Evolutionary conservation across 2,329 filamentous ascomycete species (phyloP).

Genomic region (Calonectria pteridis): DNA sequence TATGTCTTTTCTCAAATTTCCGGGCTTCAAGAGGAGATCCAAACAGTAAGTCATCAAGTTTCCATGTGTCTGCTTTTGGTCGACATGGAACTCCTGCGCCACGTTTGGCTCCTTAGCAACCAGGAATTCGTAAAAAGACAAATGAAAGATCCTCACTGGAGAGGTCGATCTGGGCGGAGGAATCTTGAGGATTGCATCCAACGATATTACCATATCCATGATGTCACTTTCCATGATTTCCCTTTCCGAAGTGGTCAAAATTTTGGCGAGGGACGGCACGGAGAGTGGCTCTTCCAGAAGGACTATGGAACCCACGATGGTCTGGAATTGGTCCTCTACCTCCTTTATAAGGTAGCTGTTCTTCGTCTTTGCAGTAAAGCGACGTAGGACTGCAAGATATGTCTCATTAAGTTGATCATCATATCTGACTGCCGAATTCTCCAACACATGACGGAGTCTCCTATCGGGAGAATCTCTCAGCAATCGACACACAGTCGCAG

Average conservation of each 20-base stretch:
- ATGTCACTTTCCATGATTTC: too few relatives aligned
- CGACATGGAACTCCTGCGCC: conserved; percentile 43
- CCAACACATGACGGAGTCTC: conserved; percentile 28
- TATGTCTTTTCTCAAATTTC: not conserved
- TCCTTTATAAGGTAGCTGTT: not conserved
- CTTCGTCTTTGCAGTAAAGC: not conserved
- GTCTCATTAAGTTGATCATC: conserved; percentile 22
- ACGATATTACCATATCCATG: conserved; percentile 37
- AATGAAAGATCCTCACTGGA: conserved; percentile 50
- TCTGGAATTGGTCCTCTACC: conserved; percentile 32
- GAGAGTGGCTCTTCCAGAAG: conserved; percentile 49
- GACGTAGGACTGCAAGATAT: conserved; percentile 22
- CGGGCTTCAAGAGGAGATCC: not conserved
- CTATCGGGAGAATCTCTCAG: conserved; percentile 38
- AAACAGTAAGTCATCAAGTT: not conserved
- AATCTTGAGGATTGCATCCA: conserved; percentile 52
- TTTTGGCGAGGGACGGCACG: conserved; percentile 35
- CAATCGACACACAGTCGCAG: conserved; percentile 48
- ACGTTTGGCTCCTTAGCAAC: conserved; percentile 32
- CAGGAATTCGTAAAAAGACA: conserved; percentile 53
- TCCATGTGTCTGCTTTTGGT: not conserved
- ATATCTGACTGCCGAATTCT: not conserved
- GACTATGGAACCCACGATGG: conserved; percentile 49
- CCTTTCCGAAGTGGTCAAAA: too few relatives aligned
- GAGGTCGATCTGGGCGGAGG: conserved; percentile 29